phyloP scores from a whole-genome alignment of 345 rosid genomes.

The Lepidium africanum region DNA sequence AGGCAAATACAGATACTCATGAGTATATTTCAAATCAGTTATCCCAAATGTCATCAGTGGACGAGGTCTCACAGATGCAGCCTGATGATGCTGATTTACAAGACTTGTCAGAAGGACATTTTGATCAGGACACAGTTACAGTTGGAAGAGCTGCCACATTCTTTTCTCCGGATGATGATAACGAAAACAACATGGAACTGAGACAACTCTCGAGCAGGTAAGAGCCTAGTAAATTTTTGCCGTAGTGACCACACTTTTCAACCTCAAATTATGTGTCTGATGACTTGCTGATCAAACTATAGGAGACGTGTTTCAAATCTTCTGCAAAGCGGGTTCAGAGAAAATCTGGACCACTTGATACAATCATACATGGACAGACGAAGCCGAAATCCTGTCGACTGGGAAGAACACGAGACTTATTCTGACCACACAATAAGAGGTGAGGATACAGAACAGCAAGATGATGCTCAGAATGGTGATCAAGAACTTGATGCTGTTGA shows the following conservation, averaged over 20 bases:
- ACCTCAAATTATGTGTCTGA: slow-evolving; percentile 4
- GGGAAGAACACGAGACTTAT: slow-evolving; percentile 62
- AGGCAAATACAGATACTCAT: slow-evolving; percentile 24
- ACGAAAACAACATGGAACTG: slow-evolving; percentile 57
- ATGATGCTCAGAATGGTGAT: slow-evolving; percentile 38
- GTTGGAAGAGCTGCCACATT: slow-evolving; percentile 41
- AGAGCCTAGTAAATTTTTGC: neutral
- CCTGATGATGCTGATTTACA: slow-evolving; percentile 37
- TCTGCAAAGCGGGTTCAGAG: slow-evolving; percentile 83
- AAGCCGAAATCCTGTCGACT: slow-evolving; percentile 50
- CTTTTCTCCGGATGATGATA: slow-evolving; percentile 57
- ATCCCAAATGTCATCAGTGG: slow-evolving; percentile 26
- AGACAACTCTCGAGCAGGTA: slow-evolving; percentile 86
- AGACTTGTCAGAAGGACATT: slow-evolving; percentile 53
- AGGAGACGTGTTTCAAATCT: slow-evolving; percentile 97
- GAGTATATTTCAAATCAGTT: slow-evolving; percentile 37
- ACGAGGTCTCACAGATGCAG: slow-evolving; percentile 37
- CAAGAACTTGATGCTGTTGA: slow-evolving; percentile 35
- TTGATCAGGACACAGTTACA: slow-evolving; percentile 37
- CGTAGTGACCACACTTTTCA: slow-evolving; percentile 1
- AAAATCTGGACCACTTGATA: slow-evolving; percentile 76
- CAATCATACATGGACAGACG: slow-evolving; percentile 87
- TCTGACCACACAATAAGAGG: slow-evolving; percentile 36
- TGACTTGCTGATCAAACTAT: slow-evolving; percentile 13
- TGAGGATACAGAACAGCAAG: slow-evolving; percentile 53